A percentile compares a stretch with the other conserved stretches of the same genome.
Evolutionary conservation across 352 stramenopile species (phyloP).

Genomic region (Phytophthora chlamydospora): DNA sequence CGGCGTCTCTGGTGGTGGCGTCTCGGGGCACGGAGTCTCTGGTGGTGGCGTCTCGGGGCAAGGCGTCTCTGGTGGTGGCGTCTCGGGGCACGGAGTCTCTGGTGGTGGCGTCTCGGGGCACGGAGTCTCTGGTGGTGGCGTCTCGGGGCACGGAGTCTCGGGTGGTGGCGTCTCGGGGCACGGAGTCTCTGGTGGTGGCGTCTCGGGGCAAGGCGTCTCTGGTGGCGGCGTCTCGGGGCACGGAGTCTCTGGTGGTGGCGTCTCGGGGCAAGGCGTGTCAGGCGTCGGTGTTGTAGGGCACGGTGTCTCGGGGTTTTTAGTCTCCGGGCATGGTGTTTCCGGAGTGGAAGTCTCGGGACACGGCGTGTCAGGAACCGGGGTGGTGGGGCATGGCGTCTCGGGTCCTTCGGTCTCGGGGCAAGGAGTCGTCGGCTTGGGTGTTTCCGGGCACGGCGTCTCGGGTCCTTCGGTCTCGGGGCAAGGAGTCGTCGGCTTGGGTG

Average conservation of each 20-base stretch:
- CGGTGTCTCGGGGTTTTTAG: constrained; percentile 1
- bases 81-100: constrained; percentile 6
- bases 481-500: neutral
- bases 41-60: neutral
- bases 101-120: constrained; percentile 4
- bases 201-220: neutral
- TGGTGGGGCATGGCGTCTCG: neutral
- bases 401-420: neutral
- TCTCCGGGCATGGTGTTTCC: constrained; percentile 1
- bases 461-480: neutral
- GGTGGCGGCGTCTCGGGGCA: constrained; percentile 5
- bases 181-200: neutral
- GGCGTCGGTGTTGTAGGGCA: constrained; percentile 6
- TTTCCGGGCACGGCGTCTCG: constrained; percentile 2
- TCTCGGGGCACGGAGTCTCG: constrained; percentile 4
- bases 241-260: constrained; percentile 10
- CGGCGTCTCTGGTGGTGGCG: neutral
- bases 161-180: neutral
- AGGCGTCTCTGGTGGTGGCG: neutral
- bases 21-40: neutral
- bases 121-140: constrained; percentile 1
- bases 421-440: neutral
- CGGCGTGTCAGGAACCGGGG: neutral
- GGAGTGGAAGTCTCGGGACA: neutral
- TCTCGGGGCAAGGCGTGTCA: constrained; percentile 3